Evolutionary conservation across 2,329 filamentous ascomycete genomes (phyloP), one percentile per base, ranked within the genome.

Genomic region (Aaosphaeria pasadenensis): DNA sequence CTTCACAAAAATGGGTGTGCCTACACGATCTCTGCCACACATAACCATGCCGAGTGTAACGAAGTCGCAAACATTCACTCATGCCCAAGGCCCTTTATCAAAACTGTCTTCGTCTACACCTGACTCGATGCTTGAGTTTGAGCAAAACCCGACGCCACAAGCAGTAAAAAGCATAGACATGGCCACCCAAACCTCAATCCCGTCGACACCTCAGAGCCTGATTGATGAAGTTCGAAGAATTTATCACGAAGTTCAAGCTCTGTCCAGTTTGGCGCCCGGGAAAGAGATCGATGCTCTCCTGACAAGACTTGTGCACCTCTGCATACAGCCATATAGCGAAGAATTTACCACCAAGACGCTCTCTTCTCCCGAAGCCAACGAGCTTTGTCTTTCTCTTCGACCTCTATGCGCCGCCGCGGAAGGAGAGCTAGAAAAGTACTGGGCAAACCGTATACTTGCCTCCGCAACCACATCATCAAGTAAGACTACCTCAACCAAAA

Each of bases 321-420:
- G 72, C 51, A 66, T 64, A 17, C 39, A 48, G 33, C 56, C 62
- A 1, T 53, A 64, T 24, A 53, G 53, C 38, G 42, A 59, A 5
- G 54, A 56, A 0, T 52, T 64, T n/a, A 48, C 52, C 1, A 39
- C 49, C 4, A 52, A 57, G 28, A 63, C 70, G 6, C 58, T 76
- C 32, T 45, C 47, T 5, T 63, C 72, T 38, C 52, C 60, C 6
- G 54, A 54, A 1, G 53, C 75, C 9, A 42, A 59, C 5, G 39
- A 52, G 0, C 60, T 78, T 5, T 67, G 73, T 9, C 58, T 68
- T 1, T 55, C 66, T 1, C 59, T 80, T 0, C 70, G 72, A 17
- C 41, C 58, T 1, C 59, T 79, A 11, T 80, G 76, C 52, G 69
- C 71, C 4, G 52, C 58, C 11, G 73, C 75, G 4, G 77, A 80